Evolutionary conservation across 176 grass and related monocot species (phyloP), one percentile per base, ranked within the genome.

Genomic region (Pharus latifolius): DNA sequence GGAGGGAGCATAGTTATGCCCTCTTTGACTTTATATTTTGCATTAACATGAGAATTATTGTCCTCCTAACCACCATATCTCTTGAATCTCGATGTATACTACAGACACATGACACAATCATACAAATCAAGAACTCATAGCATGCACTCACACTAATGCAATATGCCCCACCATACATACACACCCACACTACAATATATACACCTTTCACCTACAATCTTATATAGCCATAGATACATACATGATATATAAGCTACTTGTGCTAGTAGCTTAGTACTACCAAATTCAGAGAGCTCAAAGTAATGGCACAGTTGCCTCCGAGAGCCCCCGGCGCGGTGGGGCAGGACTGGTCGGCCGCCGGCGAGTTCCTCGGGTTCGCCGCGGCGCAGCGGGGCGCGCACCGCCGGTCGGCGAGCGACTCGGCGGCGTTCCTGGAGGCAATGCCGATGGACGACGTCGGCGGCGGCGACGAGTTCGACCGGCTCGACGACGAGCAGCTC

Each of bases 401-500:
- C 75, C 87, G 95, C 12, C 75, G 95, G 17, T 94, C 95, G 2
- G 90, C 78, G 5, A 94, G 95, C 54, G 95, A 99, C 56, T 91
- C 95, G 54, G 81, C 81, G 56, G 87, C 95, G 16, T 99, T 99
- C 82, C 78, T 99, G 13, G 89, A 97, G 55, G 77, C 79, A 64
- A 38, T 85, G 33, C 82, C 78, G 16, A 80, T 78, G 60, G 85
- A 88, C 61, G 71, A 61, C 69, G 70, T 75, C 70, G 70, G 79
- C 41, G 86, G 62, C 60, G 47, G 63, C 20, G 82, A 80, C 30
- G 94, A 85, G 33, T 99, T 99, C 67, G 95, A 99, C 82, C 68
- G 90, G 24, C 79, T 99, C 20, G 95, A 99, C 25, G 95, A 99
- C 42, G 87, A 99, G 40, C 95, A 99, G 78, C 90, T 99, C 84